A percentile compares a stretch with the other conserved stretches of the same genome.
phyloP scores from a whole-genome alignment of 768 basidiomycete genomes.

The Glaciozyma antarctica region DNA sequence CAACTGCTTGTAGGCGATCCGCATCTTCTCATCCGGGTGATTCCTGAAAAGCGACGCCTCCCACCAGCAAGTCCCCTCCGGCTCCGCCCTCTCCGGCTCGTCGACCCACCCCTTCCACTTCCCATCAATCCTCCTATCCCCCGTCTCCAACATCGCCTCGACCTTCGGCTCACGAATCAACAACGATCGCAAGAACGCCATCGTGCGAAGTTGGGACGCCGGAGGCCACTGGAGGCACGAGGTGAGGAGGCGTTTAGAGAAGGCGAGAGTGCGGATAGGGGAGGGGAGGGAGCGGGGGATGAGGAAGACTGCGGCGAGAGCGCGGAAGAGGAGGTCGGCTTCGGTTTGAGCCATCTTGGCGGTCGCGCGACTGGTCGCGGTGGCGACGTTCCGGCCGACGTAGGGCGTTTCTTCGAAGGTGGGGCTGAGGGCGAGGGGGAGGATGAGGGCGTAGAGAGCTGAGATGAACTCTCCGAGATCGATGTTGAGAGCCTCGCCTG shows the following conservation, averaged over 20 bases:
- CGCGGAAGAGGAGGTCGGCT: constrained; percentile 68
- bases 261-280: constrained; percentile 75
- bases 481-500: constrained; percentile 94
- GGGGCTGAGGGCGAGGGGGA: constrained; percentile 58
- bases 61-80: constrained; percentile 78
- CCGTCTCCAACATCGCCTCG: constrained; percentile 73
- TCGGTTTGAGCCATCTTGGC: constrained; percentile 36
- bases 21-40: constrained; percentile 55
- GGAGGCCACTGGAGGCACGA: constrained; percentile 75
- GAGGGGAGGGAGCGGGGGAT: constrained; percentile 50
- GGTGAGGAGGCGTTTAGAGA: constrained; percentile 80
- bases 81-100: constrained; percentile 55
- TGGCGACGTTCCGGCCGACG: constrained; percentile 32
- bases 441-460: constrained; percentile 70
- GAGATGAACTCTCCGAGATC: constrained; percentile 83
- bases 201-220: constrained; percentile 51
- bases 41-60: constrained; percentile 58
- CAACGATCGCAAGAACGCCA: constrained; percentile 64
- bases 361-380: constrained; percentile 19
- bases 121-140: constrained; percentile 75
- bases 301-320: constrained; percentile 70
- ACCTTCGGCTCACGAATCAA: constrained; percentile 69
- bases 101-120: constrained; percentile 75
- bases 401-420: constrained; percentile 53
- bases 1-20: constrained; percentile 51